A percentile compares a stretch with the other conserved stretches of the same genome.
Conservation (phyloP, 2,329 filamentous ascomycete species). For the Phyllosticta capitalensis region DNA sequence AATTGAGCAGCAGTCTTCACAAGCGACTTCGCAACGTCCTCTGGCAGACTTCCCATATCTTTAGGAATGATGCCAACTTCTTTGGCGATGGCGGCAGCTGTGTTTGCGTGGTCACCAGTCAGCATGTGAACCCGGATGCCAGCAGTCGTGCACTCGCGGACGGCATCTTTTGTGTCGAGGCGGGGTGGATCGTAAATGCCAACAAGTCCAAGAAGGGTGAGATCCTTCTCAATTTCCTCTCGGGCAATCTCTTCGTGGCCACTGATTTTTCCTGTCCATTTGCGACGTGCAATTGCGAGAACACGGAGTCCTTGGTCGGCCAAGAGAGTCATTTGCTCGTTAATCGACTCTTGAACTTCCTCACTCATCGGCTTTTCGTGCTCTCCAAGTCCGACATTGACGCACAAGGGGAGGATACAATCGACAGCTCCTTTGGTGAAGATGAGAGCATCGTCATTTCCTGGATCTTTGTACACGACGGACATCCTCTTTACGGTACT, state of each 20-base stretch:
- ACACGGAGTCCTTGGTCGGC: slow-evolving; percentile 18
- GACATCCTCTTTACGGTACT: slow-evolving; percentile 33
- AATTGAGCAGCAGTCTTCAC: slow-evolving; percentile 14
- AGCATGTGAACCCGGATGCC: slow-evolving; percentile 42
- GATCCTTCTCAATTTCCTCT: slow-evolving; percentile 52
- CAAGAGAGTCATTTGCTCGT: slow-evolving; percentile 48
- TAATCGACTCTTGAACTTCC: slow-evolving; percentile 41
- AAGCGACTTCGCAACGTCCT: slow-evolving; percentile 9
- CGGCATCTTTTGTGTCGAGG: slow-evolving; percentile 59
- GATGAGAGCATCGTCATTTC: slow-evolving; percentile 22
- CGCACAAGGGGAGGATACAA: slow-evolving; percentile 11
- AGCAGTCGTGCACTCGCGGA: slow-evolving; percentile 35
- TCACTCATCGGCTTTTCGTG: slow-evolving; percentile 12
- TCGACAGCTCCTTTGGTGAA: slow-evolving; percentile 33
- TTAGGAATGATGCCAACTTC: slow-evolving; percentile 34
- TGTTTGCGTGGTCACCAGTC: slow-evolving; percentile 39
- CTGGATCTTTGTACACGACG: slow-evolving; percentile 27
- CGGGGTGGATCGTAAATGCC: slow-evolving; percentile 84
- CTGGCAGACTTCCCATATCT: slow-evolving; percentile 1
- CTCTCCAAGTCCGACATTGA: slow-evolving; percentile 26
- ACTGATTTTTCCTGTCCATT: slow-evolving; percentile 19
- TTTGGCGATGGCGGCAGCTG: slow-evolving; percentile 37
- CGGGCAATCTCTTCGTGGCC: slow-evolving; percentile 36
- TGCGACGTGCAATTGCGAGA: slow-evolving; percentile 19
- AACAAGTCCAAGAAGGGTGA: slow-evolving; percentile 70